phyloP scores from a whole-genome alignment of 768 basidiomycete genomes.

The Boletus sp. region DNA sequence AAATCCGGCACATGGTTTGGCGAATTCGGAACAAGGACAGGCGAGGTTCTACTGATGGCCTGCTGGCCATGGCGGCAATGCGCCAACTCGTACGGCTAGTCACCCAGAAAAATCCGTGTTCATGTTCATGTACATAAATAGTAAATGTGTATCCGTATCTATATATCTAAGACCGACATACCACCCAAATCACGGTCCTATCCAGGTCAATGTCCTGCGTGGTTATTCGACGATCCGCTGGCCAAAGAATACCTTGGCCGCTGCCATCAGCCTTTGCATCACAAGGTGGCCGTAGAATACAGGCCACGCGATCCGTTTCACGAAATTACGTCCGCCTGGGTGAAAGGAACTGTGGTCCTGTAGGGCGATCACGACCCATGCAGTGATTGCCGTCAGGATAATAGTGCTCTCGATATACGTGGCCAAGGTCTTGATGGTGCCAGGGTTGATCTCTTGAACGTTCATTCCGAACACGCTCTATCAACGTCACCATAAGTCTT shows the following conservation, averaged over 20 bases:
- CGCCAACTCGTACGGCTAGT: too few species aligned
- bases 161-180: background rate
- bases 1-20: too few species aligned
- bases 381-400: conserved; percentile 47
- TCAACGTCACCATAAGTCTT: conserved; percentile 7
- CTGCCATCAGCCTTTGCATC: background rate
- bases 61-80: too few species aligned
- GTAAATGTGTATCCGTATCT: background rate
- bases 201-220: background rate
- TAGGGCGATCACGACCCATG: conserved; percentile 56
- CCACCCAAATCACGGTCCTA: too few species aligned
- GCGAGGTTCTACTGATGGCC: too few species aligned
- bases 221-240: too few species aligned
- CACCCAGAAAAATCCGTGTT: too few species aligned
- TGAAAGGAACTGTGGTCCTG: conserved; percentile 34
- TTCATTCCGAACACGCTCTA: conserved; percentile 34
- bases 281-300: background rate
- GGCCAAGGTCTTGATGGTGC: conserved; percentile 30
- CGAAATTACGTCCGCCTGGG: background rate
- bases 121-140: background rate
- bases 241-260: background rate
- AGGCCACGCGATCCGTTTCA: conserved; percentile 23
- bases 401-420: conserved; percentile 43
- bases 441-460: conserved; percentile 29
- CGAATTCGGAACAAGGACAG: too few species aligned